Base-by-base conservation (phyloP, 805 yeast species). In the Metschnikowia reukaufii region DNA sequence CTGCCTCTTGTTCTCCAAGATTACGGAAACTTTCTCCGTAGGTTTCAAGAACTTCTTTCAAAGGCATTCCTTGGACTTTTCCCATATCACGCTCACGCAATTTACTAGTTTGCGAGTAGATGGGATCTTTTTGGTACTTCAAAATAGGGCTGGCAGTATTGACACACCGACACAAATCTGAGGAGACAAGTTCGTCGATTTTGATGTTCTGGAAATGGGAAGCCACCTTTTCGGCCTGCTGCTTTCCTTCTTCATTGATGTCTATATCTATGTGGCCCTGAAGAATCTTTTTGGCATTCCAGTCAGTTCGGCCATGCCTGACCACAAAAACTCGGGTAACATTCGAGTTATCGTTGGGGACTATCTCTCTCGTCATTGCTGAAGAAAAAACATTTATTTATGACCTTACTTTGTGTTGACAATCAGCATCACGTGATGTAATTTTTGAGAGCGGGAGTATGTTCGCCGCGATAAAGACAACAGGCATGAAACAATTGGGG, bases 281-380 rank as follows among this genome's bases (percentile, higher is more conserved):
- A 32, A 88, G 64, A 40, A 85, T 84, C 64, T 81, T 84, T 44
- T 76, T 61, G 32, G 74, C 73, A 60, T 88, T 88, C 64, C 84
- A 83, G 47, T 82, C 82, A 0, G 96, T 88, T 62, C 86, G 94
- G 1, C 96, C 96, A 57, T 88, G 96, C 58, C 96, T 78, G 4
- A 88, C 79, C 4, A 88, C 63, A 53, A 84, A 83, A 2, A 86
- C 57, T 20, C 86, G 68, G 1, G 79, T 61, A 7, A 64, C 54
- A 4, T 62, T 52, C 3, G 64, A 57, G 52, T 74, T 73, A 1
- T 56, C 54, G 54, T 76, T 78, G 33, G 60, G 50, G 1, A 44
- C 45, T 12, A 56, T 44, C 23, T 52, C 56, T 27, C 52, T 45
- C 9, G 64, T 60, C 64, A 60, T 61, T 31, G 33, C 9, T 12